These are phyloP conservation scores for Cerioporus squamosus DNA, from an alignment of 1,284 basidiomycete species.

Conservation along the genomic window DNA sequence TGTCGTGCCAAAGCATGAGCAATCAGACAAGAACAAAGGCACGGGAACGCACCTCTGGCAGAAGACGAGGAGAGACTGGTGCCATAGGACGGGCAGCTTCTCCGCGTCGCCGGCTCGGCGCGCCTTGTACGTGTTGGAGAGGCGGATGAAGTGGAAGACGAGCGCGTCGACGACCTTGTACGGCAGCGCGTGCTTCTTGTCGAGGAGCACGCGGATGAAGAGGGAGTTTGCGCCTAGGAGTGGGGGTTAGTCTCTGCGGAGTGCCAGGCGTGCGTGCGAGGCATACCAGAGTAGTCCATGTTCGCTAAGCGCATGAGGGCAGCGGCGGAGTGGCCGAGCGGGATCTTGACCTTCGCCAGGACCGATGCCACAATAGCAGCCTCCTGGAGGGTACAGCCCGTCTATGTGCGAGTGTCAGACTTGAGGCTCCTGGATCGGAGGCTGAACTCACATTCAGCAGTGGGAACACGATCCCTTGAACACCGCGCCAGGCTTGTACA, in stretches of 20 bases:
- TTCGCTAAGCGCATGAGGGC: conserved; percentile 92
- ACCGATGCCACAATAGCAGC: conserved; percentile 95
- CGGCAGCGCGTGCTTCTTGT: conserved; percentile 98
- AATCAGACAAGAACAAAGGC: neutral
- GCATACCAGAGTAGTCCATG: conserved; percentile 91
- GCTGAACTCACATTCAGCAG: conserved; percentile 78
- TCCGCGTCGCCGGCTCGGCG: conserved; percentile 66
- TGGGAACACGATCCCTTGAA: conserved; percentile 98
- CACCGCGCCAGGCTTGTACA: conserved; percentile 98
- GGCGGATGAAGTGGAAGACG: conserved; percentile 97
- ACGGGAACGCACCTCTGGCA: conserved; percentile 73
- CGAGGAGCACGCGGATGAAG: conserved; percentile 95
- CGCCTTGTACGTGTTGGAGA: conserved; percentile 89
- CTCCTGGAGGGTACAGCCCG: conserved; percentile 91
- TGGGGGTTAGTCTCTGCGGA: neutral
- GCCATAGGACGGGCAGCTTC: conserved; percentile 95
- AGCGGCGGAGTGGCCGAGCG: conserved; percentile 95
- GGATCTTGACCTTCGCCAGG: conserved; percentile 90
- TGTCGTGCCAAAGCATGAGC: conserved; percentile 34
- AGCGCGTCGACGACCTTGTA: conserved; percentile 98
- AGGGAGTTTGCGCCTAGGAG: conserved; percentile 86
- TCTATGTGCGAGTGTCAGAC: conserved; percentile 38
- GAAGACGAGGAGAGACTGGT: conserved; percentile 96
- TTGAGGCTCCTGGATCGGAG: neutral
- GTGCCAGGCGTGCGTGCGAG: neutral